Base-by-base conservation (phyloP, 176 grass and related monocot species). In the Zea luxurians region DNA sequence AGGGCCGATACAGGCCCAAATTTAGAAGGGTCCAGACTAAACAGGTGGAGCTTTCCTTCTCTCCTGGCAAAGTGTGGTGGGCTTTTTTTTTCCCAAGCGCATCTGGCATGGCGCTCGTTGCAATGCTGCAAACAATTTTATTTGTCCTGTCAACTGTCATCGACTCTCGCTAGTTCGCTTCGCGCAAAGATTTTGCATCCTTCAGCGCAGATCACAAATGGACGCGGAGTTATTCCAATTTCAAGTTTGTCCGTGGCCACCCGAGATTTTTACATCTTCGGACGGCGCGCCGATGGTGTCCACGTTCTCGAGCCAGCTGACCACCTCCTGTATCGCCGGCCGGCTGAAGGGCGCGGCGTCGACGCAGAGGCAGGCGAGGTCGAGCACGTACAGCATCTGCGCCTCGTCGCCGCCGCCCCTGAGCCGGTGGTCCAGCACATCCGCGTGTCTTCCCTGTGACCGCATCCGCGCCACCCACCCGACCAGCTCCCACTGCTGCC, bases 291-390 rank as follows among this genome's bases (percentile, higher is more conserved):
- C 61, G 7, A 75, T 75, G 68, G 61, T 83, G 61, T 81, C 78
- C 7, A 85, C 78, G 73, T 89, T 89, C 4, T 85, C 82, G 45
- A 89, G 87, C 87, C 87, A 89, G 66, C 78, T 85, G 40, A 90
- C 84, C 11, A 90, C 88, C 13, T 84, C 84, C 73, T 80, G 73
- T 8, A 87, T 90, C 42, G 57, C 68, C 27, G 88, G 88, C 20
- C 88, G 81, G 64, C 74, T 87, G 21, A 86, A 80, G 36, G 88
- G 88, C 47, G 47, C 69, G 1, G 40, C 48, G 73, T 73, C 64
- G 64, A 83, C 61, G 50, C 88, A 90, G 8, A 83, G 59, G 37
- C 84, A 87, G 2, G 88, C 88, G 13, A 90, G 71, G 73, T 87
- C 78, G 37, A 89, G 87, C 71, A 89, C 87, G 72, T 85, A 84